Base-by-base conservation (phyloP, 768 basidiomycete species). In the Antrodiella citrinella region DNA sequence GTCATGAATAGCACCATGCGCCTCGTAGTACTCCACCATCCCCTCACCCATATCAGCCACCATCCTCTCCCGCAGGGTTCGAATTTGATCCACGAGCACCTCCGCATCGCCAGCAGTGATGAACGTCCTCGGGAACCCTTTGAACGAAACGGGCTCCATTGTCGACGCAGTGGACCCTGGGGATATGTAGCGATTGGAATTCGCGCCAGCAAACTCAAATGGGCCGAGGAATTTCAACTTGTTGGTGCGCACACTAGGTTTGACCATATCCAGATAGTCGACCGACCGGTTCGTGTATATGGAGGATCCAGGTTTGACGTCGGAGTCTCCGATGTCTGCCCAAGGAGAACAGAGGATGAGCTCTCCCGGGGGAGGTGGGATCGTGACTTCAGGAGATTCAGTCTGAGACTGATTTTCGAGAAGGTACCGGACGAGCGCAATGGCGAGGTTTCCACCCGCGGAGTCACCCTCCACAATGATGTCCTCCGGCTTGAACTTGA, bases 401-500 rank as follows among this genome's bases (percentile, higher is more conserved):
- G 63, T 47, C 2, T 65, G 49, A 23, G 58, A 59, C 24, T 66
- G 65, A 62, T 80, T 64, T 52, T 81, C 76, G 15, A 77, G 66
- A 21, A 88, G 73, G 55, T 83, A 82, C 3, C 81, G 79, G 7
- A 70, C 74, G 40, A 86, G 70, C 0, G 81, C 80, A 26, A 80
- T 71, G 0, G 80, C 78, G 21, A 90, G 76, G 63, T 90, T 85
- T 3, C 74, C 89, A 2, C 89, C 88, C 0, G 88, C 86, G 1
- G 84, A 90, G 61, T 91, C 87, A 2, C 88, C 89, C 18, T 70
- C 71, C 19, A 90, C 45, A 49, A 86, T 71, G 58, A 91, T 82
- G 56, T 86, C 67, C 15, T 68, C 62, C 0, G 86, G 76, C 1
- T 69, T 54, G 60, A 86, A 81, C 0, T 79, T 77, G 22, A 83